A percentile compares a stretch with the other conserved stretches of the same genome.
These are phyloP conservation scores for Thinopyrum elongatum DNA, from an alignment of 176 grass and related monocot genomes.

Conservation along the genomic window DNA sequence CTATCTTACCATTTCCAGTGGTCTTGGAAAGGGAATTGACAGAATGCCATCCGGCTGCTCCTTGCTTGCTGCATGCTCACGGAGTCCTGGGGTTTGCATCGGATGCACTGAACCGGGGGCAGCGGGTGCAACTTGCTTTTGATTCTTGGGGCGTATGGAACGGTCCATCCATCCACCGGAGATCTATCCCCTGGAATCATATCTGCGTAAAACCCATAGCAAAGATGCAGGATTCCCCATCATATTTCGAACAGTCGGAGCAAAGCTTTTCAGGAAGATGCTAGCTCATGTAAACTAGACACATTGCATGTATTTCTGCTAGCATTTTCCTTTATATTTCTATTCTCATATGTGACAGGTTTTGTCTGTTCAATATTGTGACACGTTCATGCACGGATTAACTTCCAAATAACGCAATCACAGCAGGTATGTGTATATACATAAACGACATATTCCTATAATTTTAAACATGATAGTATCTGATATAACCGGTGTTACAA, in stretches of 20 bases:
- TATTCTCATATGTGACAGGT: not conserved
- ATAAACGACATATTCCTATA: not conserved
- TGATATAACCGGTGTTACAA: not conserved
- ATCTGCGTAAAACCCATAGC: constrained; percentile 20
- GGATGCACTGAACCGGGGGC: constrained; percentile 11
- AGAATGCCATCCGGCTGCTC: constrained; percentile 19
- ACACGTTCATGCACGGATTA: not conserved
- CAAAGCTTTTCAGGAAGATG: constrained; percentile 36
- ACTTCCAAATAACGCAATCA: not conserved
- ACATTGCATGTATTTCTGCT: constrained; percentile 19
- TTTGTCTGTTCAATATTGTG: not conserved
- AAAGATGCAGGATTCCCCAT: constrained; percentile 49
- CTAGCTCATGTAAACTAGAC: not conserved
- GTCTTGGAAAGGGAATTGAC: constrained; percentile 47
- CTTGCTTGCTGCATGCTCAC: constrained; percentile 26
- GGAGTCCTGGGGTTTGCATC: constrained; percentile 23
- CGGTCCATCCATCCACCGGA: not conserved
- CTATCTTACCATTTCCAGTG: constrained; percentile 47
- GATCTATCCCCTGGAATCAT: constrained; percentile 46
- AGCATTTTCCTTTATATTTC: constrained; percentile 21
- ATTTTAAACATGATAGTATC: not conserved
- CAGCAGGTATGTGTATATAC: not conserved
- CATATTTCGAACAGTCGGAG: constrained; percentile 43
- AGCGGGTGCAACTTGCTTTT: constrained; percentile 31
- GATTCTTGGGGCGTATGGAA: constrained; percentile 1